Conservation (phyloP, 2,329 filamentous ascomycete species). For the Cadophora luteo-olivacea region DNA sequence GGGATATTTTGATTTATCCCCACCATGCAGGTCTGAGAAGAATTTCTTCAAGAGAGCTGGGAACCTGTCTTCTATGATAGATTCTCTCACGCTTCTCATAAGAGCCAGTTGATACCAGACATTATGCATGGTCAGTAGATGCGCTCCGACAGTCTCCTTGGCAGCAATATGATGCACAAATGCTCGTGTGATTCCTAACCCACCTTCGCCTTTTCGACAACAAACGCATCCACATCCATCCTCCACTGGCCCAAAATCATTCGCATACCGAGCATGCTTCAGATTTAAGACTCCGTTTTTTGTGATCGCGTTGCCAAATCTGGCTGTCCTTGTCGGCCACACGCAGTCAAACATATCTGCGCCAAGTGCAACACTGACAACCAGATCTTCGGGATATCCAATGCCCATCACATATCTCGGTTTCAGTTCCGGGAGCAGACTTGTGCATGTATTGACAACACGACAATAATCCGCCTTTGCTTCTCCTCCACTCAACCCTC, state of each 20-base stretch:
- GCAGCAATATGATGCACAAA: slow-evolving; percentile 90
- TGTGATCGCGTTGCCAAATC: slow-evolving; percentile 95
- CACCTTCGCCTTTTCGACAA: slow-evolving; percentile 73
- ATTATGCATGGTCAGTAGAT: slow-evolving; percentile 89
- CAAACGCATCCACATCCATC: slow-evolving; percentile 80
- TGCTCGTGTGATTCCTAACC: slow-evolving; percentile 82
- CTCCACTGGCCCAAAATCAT: slow-evolving; percentile 85
- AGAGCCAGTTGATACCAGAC: slow-evolving; percentile 89
- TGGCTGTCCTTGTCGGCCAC: slow-evolving; percentile 94
- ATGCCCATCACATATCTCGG: slow-evolving; percentile 99
- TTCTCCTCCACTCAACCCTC: slow-evolving; percentile 92
- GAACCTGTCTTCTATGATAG: slow-evolving; percentile 82
- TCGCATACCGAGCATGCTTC: slow-evolving; percentile 74
- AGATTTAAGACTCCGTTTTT: slow-evolving; percentile 83
- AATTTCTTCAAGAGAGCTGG: slow-evolving; percentile 80
- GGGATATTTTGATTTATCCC: slow-evolving; percentile 71
- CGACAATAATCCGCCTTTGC: slow-evolving; percentile 92
- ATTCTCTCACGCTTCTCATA: slow-evolving; percentile 76
- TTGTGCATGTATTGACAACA: slow-evolving; percentile 87
- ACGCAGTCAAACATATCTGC: slow-evolving; percentile 99
- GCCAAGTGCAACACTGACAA: slow-evolving; percentile 91
- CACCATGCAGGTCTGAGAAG: slow-evolving; percentile 75
- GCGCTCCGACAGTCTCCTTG: slow-evolving; percentile 93
- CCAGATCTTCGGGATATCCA: slow-evolving; percentile 93
- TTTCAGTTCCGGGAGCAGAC: slow-evolving; percentile 84